Conservation (phyloP, 495 filamentous ascomycete genomes). For the Trichoderma reesei region DNA sequence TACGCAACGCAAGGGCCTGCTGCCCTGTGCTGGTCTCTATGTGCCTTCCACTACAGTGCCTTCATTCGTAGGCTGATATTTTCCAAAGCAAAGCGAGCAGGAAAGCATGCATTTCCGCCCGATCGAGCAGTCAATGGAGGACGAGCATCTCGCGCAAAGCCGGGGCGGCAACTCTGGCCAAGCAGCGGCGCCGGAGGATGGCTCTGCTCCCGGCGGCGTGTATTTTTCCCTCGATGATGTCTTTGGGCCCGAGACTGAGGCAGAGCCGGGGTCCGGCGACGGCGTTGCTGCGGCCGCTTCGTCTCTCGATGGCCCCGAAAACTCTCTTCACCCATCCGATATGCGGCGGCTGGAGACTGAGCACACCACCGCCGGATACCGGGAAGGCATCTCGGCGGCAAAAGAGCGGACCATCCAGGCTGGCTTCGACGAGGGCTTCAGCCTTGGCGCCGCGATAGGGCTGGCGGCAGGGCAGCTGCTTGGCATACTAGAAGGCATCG, state of each 20-base stretch:
- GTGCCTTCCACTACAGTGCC: not conserved
- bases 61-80: constrained; percentile 3
- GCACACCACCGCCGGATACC: constrained; percentile 82
- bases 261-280: not conserved
- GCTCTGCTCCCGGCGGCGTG: not conserved
- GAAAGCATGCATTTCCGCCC: constrained; percentile 8
- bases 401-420: constrained; percentile 63
- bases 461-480: constrained; percentile 58
- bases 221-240: constrained; percentile 9
- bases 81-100: not conserved
- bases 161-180: not conserved
- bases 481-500: constrained; percentile 60
- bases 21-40: not conserved
- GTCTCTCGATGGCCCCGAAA: not conserved
- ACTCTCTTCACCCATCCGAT: constrained; percentile 46
- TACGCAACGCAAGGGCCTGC: not conserved
- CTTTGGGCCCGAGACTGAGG: not conserved
- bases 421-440: constrained; percentile 85
- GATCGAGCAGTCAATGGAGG: not conserved
- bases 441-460: constrained; percentile 69
- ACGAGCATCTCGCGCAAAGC: constrained; percentile 2
- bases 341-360: constrained; percentile 62
- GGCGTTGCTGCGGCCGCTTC: not conserved
- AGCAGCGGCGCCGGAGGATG: not conserved
- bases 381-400: constrained; percentile 66